Percentiles rank a stretch among this genome's conserved stretches.
Evolutionary conservation across 352 stramenopile species (phyloP).

Genomic region (Elongisporangium prolatum): DNA sequence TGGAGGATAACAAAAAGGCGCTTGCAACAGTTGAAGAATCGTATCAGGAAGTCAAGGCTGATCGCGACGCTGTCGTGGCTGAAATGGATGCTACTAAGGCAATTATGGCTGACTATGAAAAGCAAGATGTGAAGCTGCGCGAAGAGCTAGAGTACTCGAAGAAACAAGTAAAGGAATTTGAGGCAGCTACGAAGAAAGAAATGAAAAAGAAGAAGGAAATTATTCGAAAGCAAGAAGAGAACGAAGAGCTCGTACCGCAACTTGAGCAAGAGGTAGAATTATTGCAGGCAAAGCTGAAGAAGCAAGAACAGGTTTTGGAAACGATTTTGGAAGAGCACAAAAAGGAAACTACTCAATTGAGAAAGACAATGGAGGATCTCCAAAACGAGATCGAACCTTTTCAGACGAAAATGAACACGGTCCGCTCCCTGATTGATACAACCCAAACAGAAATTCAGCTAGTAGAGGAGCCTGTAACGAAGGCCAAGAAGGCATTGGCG

Average conservation of each 20-base stretch:
- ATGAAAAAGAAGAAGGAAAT: conserved; percentile 89
- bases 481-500: conserved; percentile 78
- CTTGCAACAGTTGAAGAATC: conserved; percentile 80
- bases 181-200: conserved; percentile 87
- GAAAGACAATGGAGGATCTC: conserved; percentile 65
- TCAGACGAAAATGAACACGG: conserved; percentile 60
- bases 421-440: conserved; percentile 77
- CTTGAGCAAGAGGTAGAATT: conserved; percentile 83
- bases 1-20: conserved; percentile 74
- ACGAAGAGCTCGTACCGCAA: conserved; percentile 84
- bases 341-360: conserved; percentile 64
- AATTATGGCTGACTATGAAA: conserved; percentile 94
- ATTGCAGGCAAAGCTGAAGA: conserved; percentile 62
- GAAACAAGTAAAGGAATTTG: conserved; percentile 89
- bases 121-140: conserved; percentile 96
- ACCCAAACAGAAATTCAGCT: conserved; percentile 79
- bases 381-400: conserved; percentile 80
- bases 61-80: conserved; percentile 81
- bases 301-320: conserved; percentile 89
- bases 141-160: conserved; percentile 98
- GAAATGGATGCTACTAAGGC: conserved; percentile 91
- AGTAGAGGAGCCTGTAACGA: conserved; percentile 60
- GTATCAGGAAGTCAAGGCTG: conserved; percentile 70
- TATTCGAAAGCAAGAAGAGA: conserved; percentile 74
- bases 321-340: conserved; percentile 72